These are phyloP conservation scores for Debaryomyces psychrophilus DNA, from an alignment of 1,139 yeast species.

Conservation along the genomic window DNA sequence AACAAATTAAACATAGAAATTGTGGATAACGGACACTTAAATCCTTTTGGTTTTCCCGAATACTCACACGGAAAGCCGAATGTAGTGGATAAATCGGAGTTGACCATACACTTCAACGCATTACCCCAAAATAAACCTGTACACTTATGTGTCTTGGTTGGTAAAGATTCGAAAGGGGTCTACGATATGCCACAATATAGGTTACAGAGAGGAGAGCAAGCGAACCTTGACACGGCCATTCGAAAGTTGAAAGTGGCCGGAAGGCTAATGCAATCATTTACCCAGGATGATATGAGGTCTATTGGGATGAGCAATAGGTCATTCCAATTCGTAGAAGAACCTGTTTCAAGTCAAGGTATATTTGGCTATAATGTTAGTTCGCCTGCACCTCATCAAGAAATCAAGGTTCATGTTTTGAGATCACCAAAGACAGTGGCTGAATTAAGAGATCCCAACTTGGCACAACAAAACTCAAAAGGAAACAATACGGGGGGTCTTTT, in stretches of 20 bases:
- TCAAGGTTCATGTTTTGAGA: constrained; percentile 75
- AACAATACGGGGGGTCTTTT: constrained; percentile 74
- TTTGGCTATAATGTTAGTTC: constrained; percentile 41
- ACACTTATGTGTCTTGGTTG: constrained; percentile 77
- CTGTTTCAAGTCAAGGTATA: constrained; percentile 30
- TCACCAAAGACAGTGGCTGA: constrained; percentile 69
- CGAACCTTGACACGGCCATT: constrained; percentile 74
- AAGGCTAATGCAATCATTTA: constrained; percentile 89
- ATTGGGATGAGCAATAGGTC: constrained; percentile 80
- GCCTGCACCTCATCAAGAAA: constrained; percentile 57
- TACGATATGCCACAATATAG: constrained; percentile 76
- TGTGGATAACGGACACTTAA: constrained; percentile 29
- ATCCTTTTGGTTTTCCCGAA: constrained; percentile 33
- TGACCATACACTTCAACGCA: constrained; percentile 57
- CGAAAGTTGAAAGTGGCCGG: constrained; percentile 82
- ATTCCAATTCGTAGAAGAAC: constrained; percentile 78
- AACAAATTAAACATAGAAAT: constrained; percentile 46
- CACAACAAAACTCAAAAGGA: constrained; percentile 84
- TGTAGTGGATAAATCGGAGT: constrained; percentile 28
- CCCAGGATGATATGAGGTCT: constrained; percentile 86
- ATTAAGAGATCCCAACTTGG: constrained; percentile 74
- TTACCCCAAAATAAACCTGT: constrained; percentile 73
- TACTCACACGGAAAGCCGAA: constrained; percentile 22
- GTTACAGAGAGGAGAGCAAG: constrained; percentile 57
- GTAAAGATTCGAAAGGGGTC: constrained; percentile 69